Evolutionary conservation across 345 rosid species (phyloP).

Genomic region (Chamaenerion angustifolium): DNA sequence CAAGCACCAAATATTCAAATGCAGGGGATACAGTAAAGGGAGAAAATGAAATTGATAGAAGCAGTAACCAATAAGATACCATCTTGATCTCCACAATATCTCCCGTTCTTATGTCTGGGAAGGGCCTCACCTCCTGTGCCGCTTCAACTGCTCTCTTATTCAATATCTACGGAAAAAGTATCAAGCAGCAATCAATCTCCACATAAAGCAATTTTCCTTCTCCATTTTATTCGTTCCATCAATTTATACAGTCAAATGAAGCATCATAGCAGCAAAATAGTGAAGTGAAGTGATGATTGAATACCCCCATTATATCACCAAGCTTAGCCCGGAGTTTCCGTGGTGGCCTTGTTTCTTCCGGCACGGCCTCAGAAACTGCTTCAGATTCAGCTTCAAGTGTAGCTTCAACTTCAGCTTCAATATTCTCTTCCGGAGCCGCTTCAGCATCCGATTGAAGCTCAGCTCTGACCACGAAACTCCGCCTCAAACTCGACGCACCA

Average conservation of each 20-base stretch:
- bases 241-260: neutral
- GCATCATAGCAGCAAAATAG: neutral
- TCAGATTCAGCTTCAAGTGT: slow-evolving; percentile 18
- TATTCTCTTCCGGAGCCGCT: slow-evolving; percentile 4
- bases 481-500: slow-evolving; percentile 17
- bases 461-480: slow-evolving; percentile 39
- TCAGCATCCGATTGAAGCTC: slow-evolving; percentile 21
- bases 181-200: neutral
- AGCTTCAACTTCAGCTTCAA: slow-evolving; percentile 11
- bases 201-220: neutral
- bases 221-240: too few species aligned
- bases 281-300: neutral
- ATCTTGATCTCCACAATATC: slow-evolving; percentile 69
- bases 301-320: slow-evolving; percentile 71
- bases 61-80: slow-evolving; percentile 25
- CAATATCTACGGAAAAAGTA: slow-evolving; percentile 36
- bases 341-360: slow-evolving; percentile 30
- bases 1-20: neutral
- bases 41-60: neutral
- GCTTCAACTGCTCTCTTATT: slow-evolving; percentile 74
- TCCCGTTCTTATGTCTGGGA: slow-evolving; percentile 75
- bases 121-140: slow-evolving; percentile 44
- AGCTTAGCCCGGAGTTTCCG: slow-evolving; percentile 41
- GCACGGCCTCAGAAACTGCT: neutral
- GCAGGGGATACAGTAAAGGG: too few species aligned